A percentile compares a stretch with the other conserved stretches of the same genome.
Evolutionary conservation across 371 early-diverging fungal genomes (phyloP).

Genomic region (Rhizomucor miehei): DNA sequence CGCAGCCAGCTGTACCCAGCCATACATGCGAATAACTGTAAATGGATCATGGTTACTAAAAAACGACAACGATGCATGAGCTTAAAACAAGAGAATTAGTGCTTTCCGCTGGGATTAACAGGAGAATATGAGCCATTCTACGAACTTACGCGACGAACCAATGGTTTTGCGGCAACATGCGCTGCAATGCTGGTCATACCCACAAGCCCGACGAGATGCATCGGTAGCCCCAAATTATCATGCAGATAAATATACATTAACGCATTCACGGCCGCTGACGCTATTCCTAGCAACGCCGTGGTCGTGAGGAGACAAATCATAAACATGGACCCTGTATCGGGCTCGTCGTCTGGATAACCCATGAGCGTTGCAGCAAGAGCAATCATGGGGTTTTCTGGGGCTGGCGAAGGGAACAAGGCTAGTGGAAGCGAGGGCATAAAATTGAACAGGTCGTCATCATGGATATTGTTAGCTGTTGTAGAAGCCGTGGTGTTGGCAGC

Average conservation of each 20-base stretch:
- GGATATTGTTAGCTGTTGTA: constrained; percentile 2
- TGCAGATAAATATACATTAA: constrained; percentile 14
- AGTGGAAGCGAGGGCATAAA: constrained; percentile 18
- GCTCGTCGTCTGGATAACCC: background rate
- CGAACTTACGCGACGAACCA: constrained; percentile 8
- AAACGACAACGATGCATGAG: constrained; percentile 5
- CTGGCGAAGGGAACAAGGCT: constrained; percentile 16
- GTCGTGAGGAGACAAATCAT: background rate
- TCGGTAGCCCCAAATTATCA: constrained; percentile 16
- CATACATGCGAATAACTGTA: constrained; percentile 17
- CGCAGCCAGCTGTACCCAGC: constrained; percentile 24
- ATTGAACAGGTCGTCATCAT: constrained; percentile 4
- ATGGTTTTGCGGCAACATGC: constrained; percentile 6
- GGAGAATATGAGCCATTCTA: too few species aligned
- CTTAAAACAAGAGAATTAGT: background rate
- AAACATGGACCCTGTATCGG: too few species aligned
- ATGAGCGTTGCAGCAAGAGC: constrained; percentile 8
- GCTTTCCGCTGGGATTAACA: too few species aligned
- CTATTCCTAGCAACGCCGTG: constrained; percentile 8
- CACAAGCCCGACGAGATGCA: constrained; percentile 19
- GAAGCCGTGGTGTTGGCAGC: constrained; percentile 9
- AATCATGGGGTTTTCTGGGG: constrained; percentile 17
- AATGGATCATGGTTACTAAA: constrained; percentile 10
- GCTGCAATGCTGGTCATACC: constrained; percentile 8
- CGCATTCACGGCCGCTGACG: constrained; percentile 16